Evolutionary conservation across 1,139 yeast species (phyloP).

Genomic region (Candida labiduridarum): DNA sequence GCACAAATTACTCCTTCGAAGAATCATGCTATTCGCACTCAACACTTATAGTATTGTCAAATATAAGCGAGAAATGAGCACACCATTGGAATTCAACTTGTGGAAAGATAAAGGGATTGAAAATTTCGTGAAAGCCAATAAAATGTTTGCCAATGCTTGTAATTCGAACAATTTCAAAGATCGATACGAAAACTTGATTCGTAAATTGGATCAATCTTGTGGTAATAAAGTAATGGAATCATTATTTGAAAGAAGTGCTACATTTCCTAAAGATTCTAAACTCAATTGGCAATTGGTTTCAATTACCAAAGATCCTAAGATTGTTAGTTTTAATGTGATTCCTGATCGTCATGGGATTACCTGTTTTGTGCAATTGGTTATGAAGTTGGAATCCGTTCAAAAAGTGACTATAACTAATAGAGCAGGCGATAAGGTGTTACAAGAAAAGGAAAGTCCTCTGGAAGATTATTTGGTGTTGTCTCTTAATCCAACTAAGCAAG

Average conservation of each 20-base stretch:
- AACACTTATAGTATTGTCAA: slow-evolving; percentile 47
- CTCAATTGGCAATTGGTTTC: slow-evolving; percentile 78
- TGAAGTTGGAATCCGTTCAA: slow-evolving; percentile 75
- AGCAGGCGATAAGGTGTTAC: slow-evolving; percentile 34
- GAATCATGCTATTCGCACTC: slow-evolving; percentile 44
- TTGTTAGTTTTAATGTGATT: slow-evolving; percentile 59
- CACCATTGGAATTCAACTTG: slow-evolving; percentile 39
- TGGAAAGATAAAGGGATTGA: slow-evolving; percentile 52
- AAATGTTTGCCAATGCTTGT: slow-evolving; percentile 47
- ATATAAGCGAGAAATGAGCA: slow-evolving; percentile 43
- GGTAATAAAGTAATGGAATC: slow-evolving; percentile 38
- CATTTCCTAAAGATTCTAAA: slow-evolving; percentile 59
- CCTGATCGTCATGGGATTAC: slow-evolving; percentile 73
- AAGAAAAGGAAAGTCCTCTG: slow-evolving; percentile 55
- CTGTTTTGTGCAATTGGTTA: slow-evolving; percentile 72
- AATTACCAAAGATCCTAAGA: slow-evolving; percentile 71
- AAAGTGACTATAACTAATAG: slow-evolving; percentile 51
- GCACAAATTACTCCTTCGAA: slow-evolving; percentile 40
- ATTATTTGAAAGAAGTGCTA: slow-evolving; percentile 30
- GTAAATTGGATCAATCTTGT: slow-evolving; percentile 34
- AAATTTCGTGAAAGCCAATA: slow-evolving; percentile 43
- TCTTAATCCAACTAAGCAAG: slow-evolving; percentile 70
- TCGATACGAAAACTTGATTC: slow-evolving; percentile 24
- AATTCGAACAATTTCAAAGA: slow-evolving; percentile 21
- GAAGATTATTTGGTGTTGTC: slow-evolving; percentile 77